Conservation (phyloP, 805 yeast species). For the Wickerhamomyces sydowiorum region DNA sequence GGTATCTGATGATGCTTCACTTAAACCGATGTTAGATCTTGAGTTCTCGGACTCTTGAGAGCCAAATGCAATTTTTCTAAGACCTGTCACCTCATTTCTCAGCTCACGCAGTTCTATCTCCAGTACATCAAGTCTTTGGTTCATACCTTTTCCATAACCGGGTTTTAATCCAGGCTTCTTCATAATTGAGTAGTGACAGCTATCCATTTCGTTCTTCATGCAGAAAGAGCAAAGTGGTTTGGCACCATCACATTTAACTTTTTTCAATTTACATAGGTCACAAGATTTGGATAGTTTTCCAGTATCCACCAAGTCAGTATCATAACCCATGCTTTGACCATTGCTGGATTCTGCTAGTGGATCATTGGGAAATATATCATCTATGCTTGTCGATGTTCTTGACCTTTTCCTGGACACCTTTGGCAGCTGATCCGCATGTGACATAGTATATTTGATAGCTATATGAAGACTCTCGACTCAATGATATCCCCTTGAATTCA, state of each 20-base stretch:
- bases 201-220: slow-evolving; percentile 5
- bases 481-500: neutral
- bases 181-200: slow-evolving; percentile 13
- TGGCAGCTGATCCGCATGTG: neutral
- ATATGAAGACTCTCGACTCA: too few species aligned
- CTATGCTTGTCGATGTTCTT: neutral
- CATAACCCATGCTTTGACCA: too few species aligned
- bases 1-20: slow-evolving; percentile 1
- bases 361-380: neutral
- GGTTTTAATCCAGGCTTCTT: slow-evolving; percentile 20
- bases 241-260: slow-evolving; percentile 19
- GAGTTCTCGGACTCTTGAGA: neutral
- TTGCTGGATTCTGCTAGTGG: too few species aligned
- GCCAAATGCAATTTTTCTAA: neutral
- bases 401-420: slow-evolving; percentile 2
- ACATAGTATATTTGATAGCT: neutral
- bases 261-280: slow-evolving; percentile 16
- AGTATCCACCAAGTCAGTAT: neutral
- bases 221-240: slow-evolving; percentile 17
- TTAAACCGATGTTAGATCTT: neutral
- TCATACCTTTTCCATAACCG: slow-evolving; percentile 19
- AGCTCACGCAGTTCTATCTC: slow-evolving; percentile 11
- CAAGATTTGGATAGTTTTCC: slow-evolving; percentile 17
- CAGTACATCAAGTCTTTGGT: slow-evolving; percentile 13
- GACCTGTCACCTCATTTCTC: slow-evolving; percentile 1